Conservation (phyloP, 2,329 filamentous ascomycete genomes). For the Knufia fluminis region DNA sequence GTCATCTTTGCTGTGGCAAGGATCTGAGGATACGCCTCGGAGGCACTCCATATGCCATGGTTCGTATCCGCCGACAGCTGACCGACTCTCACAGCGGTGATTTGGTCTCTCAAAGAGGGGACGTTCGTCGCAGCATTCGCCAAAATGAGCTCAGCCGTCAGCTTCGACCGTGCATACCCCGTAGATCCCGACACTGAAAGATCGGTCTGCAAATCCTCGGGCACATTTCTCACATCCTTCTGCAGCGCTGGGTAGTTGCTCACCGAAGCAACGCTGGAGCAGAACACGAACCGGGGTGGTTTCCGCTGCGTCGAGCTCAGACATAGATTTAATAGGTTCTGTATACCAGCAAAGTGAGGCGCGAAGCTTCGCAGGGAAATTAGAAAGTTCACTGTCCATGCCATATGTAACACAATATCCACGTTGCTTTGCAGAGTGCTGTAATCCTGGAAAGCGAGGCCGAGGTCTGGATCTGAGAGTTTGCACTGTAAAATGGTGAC, state of each 20-base stretch:
- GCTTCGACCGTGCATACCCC: constrained; percentile 50
- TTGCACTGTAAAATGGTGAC: constrained; percentile 41
- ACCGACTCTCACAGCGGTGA: constrained; percentile 42
- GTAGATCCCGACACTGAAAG: constrained; percentile 32
- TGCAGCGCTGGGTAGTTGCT: background rate
- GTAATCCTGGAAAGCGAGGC: constrained; percentile 37
- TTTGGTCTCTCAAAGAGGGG: constrained; percentile 21
- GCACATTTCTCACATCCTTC: background rate
- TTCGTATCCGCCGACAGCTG: constrained; percentile 43
- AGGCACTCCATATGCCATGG: constrained; percentile 43
- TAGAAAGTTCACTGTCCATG: constrained; percentile 58
- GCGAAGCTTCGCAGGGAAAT: constrained; percentile 48
- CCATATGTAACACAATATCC: constrained; percentile 51
- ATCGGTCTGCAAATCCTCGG: constrained; percentile 15
- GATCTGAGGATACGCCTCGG: constrained; percentile 46
- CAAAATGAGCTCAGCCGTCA: constrained; percentile 49
- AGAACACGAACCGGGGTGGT: constrained; percentile 38
- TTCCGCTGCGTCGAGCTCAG: constrained; percentile 23
- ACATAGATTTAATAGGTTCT: constrained; percentile 41
- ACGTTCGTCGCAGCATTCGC: constrained; percentile 27
- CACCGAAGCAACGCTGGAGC: constrained; percentile 43
- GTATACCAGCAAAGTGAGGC: constrained; percentile 43
- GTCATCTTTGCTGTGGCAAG: constrained; percentile 36
- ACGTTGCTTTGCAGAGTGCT: constrained; percentile 33
- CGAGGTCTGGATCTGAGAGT: constrained; percentile 41